These are phyloP conservation scores for Corylus avellana DNA, from an alignment of 306 rosid genomes.

Conservation along the genomic window DNA sequence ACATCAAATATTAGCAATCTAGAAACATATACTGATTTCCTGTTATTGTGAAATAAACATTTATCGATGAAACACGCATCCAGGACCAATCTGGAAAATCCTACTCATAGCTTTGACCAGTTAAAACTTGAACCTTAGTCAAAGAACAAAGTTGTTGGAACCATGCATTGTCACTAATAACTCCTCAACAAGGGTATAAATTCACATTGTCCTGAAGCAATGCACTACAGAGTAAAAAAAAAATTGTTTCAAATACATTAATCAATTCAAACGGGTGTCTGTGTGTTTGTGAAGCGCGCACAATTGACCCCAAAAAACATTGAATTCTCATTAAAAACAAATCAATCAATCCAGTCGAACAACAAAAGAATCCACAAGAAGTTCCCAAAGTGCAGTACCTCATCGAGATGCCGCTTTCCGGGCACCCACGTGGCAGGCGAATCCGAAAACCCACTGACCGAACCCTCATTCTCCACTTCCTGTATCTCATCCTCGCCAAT, in stretches of 20 bases:
- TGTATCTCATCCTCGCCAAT: constrained; percentile 47
- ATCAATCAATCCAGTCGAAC: neutral
- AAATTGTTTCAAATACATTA: too few relatives aligned
- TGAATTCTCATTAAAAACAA: neutral
- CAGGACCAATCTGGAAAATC: neutral
- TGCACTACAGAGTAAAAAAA: neutral
- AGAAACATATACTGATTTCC: neutral
- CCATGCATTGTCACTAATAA: neutral
- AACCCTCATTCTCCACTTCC: constrained; percentile 44
- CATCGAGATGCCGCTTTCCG: constrained; percentile 63
- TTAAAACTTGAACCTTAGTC: neutral
- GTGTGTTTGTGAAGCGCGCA: neutral
- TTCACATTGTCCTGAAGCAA: neutral
- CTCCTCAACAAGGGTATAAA: neutral
- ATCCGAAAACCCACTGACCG: constrained; percentile 38
- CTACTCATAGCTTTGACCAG: neutral
- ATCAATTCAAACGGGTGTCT: neutral
- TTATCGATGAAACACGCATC: neutral
- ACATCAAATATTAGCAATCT: neutral
- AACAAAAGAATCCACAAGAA: neutral
- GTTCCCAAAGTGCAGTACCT: constrained; percentile 47
- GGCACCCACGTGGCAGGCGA: constrained; percentile 56
- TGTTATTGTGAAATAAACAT: neutral
- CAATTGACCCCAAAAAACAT: neutral
- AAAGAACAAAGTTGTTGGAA: neutral